Evolutionary conservation across 495 filamentous ascomycete species (phyloP).

Genomic region (Corynascus novoguineensis): DNA sequence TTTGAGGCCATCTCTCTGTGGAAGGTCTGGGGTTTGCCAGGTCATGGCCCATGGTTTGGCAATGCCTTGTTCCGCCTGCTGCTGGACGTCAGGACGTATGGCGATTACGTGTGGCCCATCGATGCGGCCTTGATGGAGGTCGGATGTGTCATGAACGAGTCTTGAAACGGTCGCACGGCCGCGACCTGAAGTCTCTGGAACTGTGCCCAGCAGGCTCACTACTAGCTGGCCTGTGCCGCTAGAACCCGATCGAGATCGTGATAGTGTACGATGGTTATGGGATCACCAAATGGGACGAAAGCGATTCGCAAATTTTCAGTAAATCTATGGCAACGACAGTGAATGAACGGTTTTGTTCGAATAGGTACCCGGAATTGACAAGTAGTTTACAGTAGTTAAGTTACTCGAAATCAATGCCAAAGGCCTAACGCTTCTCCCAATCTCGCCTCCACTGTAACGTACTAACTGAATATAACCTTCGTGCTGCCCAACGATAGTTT

Average conservation of each 20-base stretch:
- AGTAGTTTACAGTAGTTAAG: too few species aligned
- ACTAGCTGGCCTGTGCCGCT: conserved; percentile 1
- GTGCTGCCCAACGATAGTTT: too few species aligned
- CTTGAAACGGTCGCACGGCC: conserved; percentile 11
- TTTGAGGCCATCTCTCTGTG: conserved; percentile 9
- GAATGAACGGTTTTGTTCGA: too few species aligned
- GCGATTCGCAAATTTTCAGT: neutral
- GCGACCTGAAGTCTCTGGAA: neutral
- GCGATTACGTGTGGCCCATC: neutral
- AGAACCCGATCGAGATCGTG: neutral
- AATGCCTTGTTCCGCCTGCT: neutral
- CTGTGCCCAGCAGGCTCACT: neutral
- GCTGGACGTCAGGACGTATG: neutral
- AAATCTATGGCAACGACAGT: too few species aligned
- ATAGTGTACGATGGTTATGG: neutral
- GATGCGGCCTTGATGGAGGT: neutral
- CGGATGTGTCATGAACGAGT: neutral
- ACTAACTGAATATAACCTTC: too few species aligned
- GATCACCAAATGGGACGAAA: neutral
- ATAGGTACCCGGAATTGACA: too few species aligned
- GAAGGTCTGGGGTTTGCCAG: neutral
- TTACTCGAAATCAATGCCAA: too few species aligned
- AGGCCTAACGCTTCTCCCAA: too few species aligned
- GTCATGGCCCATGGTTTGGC: neutral
- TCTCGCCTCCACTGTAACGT: too few species aligned